Base-by-base conservation (phyloP, 2,329 filamentous ascomycete genomes). In the Daldinia eschscholtzii region DNA sequence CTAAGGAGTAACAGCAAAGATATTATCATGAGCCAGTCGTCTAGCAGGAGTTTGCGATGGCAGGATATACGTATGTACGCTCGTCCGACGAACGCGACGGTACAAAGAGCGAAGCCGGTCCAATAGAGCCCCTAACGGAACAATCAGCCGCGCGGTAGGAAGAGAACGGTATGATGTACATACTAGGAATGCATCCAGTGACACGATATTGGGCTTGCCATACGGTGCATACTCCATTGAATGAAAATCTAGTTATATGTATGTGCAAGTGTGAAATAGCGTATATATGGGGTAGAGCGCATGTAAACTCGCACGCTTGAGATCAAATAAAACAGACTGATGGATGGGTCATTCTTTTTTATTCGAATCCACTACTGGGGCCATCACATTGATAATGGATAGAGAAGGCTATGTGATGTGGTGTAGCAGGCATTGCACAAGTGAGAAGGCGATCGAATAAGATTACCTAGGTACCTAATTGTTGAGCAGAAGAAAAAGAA, bases 1-100 rank as follows among this genome's bases (percentile, higher is more conserved):
- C 6, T 15, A 5, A 42, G 41, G n/a, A 53, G 28, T 3, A 53
- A 2, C 7, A 33, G 28, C 18, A 53, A 18, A 33, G 50, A 53
- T n/a, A 26, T 33, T n/a, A 53, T 20, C 50, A 53, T 53, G 18
- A 53, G 50, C 26, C 28, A 53, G 15, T 53, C 50, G 26, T 53
- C 50, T 5, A 33, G 12, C 12, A 53, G 28, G 1, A 53, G n/a
- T 33, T 23, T 26, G 23, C 50, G 50, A 35, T 33, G 28, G 26
- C 50, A 53, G 10, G n/a, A 10, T 33, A 53, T 20, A 7, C 50
- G 23, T 7, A 53, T 33, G 13, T 33, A n/a, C 1, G 28, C 28
- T 7, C 50, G 50, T 2, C 26, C 26, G 26, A 12, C 23, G 26
- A 33, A 53, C 1, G 23, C 50, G 15, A 53, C 15, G 15, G 26